Evolutionary conservation across 257 asterid species (phyloP).

Genomic region (Anisodus acutangulus): DNA sequence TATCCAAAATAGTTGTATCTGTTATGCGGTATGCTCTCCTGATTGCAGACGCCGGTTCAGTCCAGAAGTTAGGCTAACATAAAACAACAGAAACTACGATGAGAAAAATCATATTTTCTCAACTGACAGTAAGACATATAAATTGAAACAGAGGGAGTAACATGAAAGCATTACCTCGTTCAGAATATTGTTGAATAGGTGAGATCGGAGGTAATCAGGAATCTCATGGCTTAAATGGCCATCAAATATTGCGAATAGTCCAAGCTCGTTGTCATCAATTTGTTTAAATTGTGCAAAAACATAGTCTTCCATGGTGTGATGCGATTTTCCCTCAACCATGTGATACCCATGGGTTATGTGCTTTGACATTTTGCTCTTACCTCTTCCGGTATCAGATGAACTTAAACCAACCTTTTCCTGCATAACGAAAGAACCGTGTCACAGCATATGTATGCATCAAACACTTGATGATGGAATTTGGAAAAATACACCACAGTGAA

Average conservation of each 20-base stretch:
- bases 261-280: slow-evolving; percentile 73
- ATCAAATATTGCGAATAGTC: slow-evolving; percentile 84
- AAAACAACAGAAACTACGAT: neutral
- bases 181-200: slow-evolving; percentile 76
- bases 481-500: neutral
- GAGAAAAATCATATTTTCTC: neutral
- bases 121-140: too few species aligned
- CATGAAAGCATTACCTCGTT: slow-evolving; percentile 55
- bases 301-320: slow-evolving; percentile 87
- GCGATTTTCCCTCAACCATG: slow-evolving; percentile 74
- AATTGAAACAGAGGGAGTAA: neutral
- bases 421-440: slow-evolving; percentile 24
- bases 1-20: slow-evolving; percentile 67
- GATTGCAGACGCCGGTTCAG: slow-evolving; percentile 62
- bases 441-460: neutral
- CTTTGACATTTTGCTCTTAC: slow-evolving; percentile 84
- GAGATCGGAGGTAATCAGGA: slow-evolving; percentile 74
- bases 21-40: slow-evolving; percentile 76
- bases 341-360: slow-evolving; percentile 80
- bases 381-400: slow-evolving; percentile 67
- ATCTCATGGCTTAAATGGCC: slow-evolving; percentile 85
- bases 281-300: slow-evolving; percentile 80
- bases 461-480: neutral
- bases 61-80: slow-evolving; percentile 85
- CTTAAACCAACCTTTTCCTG: slow-evolving; percentile 77